A percentile compares a stretch with the other conserved stretches of the same genome.
Evolutionary conservation across 2,329 filamentous ascomycete species (phyloP).

Genomic region (Penicillium sclerotiorum): DNA sequence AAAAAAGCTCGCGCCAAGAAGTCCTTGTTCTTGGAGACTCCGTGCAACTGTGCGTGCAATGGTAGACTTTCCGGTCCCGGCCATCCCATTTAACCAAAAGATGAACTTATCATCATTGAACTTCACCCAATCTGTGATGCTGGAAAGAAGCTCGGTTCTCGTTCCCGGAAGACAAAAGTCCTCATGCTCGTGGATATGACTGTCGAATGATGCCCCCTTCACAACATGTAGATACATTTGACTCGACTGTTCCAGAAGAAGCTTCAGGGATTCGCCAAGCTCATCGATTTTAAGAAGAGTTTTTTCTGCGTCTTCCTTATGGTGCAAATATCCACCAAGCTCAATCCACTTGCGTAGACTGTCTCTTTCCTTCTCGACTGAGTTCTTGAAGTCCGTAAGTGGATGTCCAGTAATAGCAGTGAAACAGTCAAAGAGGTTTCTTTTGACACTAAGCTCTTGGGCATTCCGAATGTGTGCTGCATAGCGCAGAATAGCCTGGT

Average conservation of each 20-base stretch:
- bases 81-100: slow-evolving; percentile 9
- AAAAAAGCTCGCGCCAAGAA: slow-evolving; percentile 23
- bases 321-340: background rate
- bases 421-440: slow-evolving; percentile 3
- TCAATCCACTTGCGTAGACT: slow-evolving; percentile 1
- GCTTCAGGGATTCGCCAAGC: background rate
- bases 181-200: background rate
- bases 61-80: slow-evolving; percentile 5
- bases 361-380: slow-evolving; percentile 5
- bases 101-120: background rate
- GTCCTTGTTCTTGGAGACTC: background rate
- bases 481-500: slow-evolving; percentile 2
- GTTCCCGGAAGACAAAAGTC: background rate
- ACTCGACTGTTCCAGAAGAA: background rate
- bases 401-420: slow-evolving; percentile 6
- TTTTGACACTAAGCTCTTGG: slow-evolving; percentile 2
- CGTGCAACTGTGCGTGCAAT: slow-evolving; percentile 5
- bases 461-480: slow-evolving; percentile 2
- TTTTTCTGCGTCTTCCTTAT: slow-evolving; percentile 3
- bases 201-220: slow-evolving; percentile 3
- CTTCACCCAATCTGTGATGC: slow-evolving; percentile 3
- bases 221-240: background rate
- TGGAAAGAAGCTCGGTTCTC: slow-evolving; percentile 1
- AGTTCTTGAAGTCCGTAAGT: slow-evolving; percentile 3
- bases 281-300: slow-evolving; percentile 6